Percentiles rank a stretch among this genome's conserved stretches.
These are phyloP conservation scores for Hymenoscyphus linearis DNA, from an alignment of 2,329 filamentous ascomycete species.

Conservation along the genomic window DNA sequence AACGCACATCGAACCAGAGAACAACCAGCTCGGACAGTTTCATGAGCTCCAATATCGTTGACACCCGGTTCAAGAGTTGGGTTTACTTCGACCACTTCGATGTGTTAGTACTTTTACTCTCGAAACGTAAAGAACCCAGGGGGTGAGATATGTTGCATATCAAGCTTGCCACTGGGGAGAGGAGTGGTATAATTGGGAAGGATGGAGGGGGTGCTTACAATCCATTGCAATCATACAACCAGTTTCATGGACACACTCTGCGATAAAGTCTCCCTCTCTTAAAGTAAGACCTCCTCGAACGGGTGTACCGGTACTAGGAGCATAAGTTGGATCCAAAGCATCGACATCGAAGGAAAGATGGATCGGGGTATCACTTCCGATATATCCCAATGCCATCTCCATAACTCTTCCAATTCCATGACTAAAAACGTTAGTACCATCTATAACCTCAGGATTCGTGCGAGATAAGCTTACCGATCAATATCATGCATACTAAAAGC, in stretches of 20 bases:
- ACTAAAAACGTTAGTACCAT: constrained; percentile 38
- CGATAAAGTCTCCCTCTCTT: constrained; percentile 95
- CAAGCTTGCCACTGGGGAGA: background rate
- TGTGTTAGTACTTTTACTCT: background rate
- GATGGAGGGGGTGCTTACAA: constrained; percentile 19
- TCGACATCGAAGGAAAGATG: constrained; percentile 98
- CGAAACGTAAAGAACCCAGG: background rate
- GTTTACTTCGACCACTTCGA: constrained; percentile 68
- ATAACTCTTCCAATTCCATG: constrained; percentile 93
- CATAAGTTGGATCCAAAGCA: constrained; percentile 92
- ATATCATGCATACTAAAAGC: constrained; percentile 99
- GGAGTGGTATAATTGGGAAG: too few relatives aligned
- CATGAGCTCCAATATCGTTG: constrained; percentile 59
- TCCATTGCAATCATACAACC: constrained; percentile 75
- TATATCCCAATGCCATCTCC: constrained; percentile 97
- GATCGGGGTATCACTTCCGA: constrained; percentile 90
- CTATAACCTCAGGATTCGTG: background rate
- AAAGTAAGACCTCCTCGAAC: constrained; percentile 90
- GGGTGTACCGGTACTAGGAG: constrained; percentile 90
- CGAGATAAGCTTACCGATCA: constrained; percentile 59
- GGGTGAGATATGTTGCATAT: background rate
- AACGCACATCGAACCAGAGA: constrained; percentile 87
- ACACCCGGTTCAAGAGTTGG: constrained; percentile 57
- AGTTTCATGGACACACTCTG: constrained; percentile 77
- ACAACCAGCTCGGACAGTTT: constrained; percentile 87